These are phyloP conservation scores for Colletotrichum lupini DNA, from an alignment of 2,329 filamentous ascomycete genomes.

Conservation along the genomic window DNA sequence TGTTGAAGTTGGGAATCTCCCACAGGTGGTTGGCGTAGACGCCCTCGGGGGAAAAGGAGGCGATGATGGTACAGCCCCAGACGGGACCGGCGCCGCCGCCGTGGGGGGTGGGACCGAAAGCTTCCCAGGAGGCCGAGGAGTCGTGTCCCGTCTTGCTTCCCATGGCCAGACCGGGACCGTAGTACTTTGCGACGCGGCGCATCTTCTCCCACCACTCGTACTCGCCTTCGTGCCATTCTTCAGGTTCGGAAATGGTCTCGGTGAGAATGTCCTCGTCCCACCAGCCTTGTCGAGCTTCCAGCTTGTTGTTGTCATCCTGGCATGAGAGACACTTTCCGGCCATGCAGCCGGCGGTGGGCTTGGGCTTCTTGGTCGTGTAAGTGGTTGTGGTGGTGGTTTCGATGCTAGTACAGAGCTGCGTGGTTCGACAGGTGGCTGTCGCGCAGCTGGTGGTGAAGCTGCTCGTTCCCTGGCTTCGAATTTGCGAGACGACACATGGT, in stretches of 20 bases:
- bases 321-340: conserved; percentile 17
- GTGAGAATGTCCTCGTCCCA: conserved; percentile 28
- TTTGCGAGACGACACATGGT: conserved; percentile 24
- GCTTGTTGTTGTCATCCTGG: neutral
- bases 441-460: conserved; percentile 30
- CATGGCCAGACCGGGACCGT: conserved; percentile 20
- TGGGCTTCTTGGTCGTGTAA: conserved; percentile 20
- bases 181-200: conserved; percentile 23
- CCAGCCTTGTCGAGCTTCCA: neutral
- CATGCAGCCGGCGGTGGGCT: conserved; percentile 6
- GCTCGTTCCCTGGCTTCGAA: conserved; percentile 3
- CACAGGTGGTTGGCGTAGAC: conserved; percentile 36
- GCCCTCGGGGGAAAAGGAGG: conserved; percentile 23
- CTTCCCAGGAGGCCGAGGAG: conserved; percentile 9
- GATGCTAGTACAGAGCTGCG: conserved; percentile 22
- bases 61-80: conserved; percentile 35
- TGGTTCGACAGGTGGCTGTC: conserved; percentile 28
- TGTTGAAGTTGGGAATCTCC: conserved; percentile 33
- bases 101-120: conserved; percentile 4
- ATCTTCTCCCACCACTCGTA: conserved; percentile 34
- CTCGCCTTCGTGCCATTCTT: conserved; percentile 22
- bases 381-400: conserved; percentile 24
- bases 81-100: conserved; percentile 33
- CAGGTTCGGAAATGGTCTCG: conserved; percentile 4
- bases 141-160: conserved; percentile 6